Conservation (phyloP, 1,284 basidiomycete genomes). For the Puccinia novopanici region DNA sequence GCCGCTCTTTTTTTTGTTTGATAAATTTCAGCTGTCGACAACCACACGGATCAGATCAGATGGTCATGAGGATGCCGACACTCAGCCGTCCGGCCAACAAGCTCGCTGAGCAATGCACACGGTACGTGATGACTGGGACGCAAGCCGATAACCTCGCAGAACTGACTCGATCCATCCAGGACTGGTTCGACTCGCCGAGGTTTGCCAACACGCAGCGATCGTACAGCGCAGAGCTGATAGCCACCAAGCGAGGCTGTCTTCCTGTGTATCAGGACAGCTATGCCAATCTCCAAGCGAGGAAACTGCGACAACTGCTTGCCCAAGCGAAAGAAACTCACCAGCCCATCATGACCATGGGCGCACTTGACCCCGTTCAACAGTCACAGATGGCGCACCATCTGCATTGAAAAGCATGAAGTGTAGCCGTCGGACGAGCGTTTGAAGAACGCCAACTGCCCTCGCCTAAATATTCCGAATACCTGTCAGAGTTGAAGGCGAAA, state of each 20-base stretch:
- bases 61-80: too few species aligned
- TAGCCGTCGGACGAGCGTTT: constrained; percentile 63
- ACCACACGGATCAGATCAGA: too few species aligned
- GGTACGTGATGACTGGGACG: background rate
- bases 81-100: too few species aligned
- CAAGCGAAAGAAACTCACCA: constrained; percentile 68
- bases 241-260: constrained; percentile 82
- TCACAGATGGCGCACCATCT: constrained; percentile 59
- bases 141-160: constrained; percentile 6
- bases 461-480: background rate
- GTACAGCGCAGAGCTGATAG: constrained; percentile 75
- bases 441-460: constrained; percentile 55
- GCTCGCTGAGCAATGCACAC: background rate
- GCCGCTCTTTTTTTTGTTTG: too few species aligned
- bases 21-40: too few species aligned
- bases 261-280: constrained; percentile 72
- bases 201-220: constrained; percentile 74
- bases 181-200: constrained; percentile 76
- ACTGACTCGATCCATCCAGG: constrained; percentile 60
- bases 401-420: constrained; percentile 50
- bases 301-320: constrained; percentile 71
- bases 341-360: constrained; percentile 82
- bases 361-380: constrained; percentile 61
- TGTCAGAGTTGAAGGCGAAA: constrained; percentile 61
- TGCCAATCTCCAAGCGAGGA: constrained; percentile 76